Base-by-base conservation (phyloP, 2,329 filamentous ascomycete genomes). In the Meredithiella fracta region DNA sequence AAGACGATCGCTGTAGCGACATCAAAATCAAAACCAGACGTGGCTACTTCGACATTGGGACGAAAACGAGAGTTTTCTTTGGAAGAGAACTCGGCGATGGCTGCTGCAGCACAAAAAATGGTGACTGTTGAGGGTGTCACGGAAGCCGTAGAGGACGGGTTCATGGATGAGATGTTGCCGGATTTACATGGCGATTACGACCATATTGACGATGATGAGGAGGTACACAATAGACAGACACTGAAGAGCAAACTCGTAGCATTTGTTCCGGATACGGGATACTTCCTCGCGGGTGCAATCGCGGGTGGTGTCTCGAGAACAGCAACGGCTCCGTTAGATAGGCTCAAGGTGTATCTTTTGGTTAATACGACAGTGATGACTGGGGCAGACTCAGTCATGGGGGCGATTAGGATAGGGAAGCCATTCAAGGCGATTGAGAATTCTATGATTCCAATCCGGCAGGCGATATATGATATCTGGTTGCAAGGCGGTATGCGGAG, bases 291-390 rank as follows among this genome's bases (percentile, higher is more conserved):
- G 68, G 92, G 92, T 75, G 92, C 89, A 69, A 76, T 94, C 67
- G 89, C 91, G 67, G 92, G 92, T 67, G 91, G 89, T 68, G 83
- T 96, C 64, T 97, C 91, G 66, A 84, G 92, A 67, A 97, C 92
- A 66, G 85, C 87, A 61, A 98, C 92, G 62, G 92, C 92, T 59
- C 92, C 92, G 59, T 82, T 98, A 69, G 92, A 98, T 72, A 88
- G 92, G 63, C 75, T 98, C 58, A 97, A 97, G 72, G 92, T 98
- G 61, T 97, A 94, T 68, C 79, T 98, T 54, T 92, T 98, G 64
- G 91, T 94, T 54, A 91, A 94, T 69, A 94, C 88, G 58, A 76
- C 74, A 58, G 56, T 53, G 17, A 59, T 50, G 64, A 54, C 59
- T 60, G 63, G 54, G 42, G 65, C 78, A 62, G 71, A 74, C 63